Percentiles rank a stretch among this genome's conserved stretches.
Evolutionary conservation across 495 filamentous ascomycete species (phyloP).

Genomic region (Penicillium herquei): DNA sequence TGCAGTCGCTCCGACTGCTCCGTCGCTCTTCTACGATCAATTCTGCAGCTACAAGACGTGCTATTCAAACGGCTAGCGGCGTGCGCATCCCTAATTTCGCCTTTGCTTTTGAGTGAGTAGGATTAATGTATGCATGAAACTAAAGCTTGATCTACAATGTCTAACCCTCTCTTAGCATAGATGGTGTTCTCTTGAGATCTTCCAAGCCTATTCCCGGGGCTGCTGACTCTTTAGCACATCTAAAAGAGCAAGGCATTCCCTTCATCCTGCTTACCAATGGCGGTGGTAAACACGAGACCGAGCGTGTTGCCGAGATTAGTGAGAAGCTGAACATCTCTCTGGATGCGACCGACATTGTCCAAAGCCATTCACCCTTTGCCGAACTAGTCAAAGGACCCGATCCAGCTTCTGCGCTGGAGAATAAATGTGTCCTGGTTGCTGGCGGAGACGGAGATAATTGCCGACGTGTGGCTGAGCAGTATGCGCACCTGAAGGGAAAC

Average conservation of each 20-base stretch:
- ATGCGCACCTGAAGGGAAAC: constrained; percentile 4
- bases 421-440: constrained; percentile 76
- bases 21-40: constrained; percentile 19
- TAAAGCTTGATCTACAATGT: background rate
- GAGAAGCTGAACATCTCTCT: constrained; percentile 58
- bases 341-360: constrained; percentile 66
- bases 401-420: constrained; percentile 44
- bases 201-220: constrained; percentile 79
- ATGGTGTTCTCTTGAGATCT: constrained; percentile 91
- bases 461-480: constrained; percentile 68
- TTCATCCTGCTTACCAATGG: constrained; percentile 90
- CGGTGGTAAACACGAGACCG: constrained; percentile 73
- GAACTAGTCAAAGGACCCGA: constrained; percentile 46
- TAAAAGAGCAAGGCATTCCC: constrained; percentile 69
- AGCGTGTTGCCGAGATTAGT: constrained; percentile 69
- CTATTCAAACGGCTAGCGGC: constrained; percentile 33
- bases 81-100: constrained; percentile 60
- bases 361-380: constrained; percentile 81
- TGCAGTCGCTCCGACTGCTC: constrained; percentile 32
- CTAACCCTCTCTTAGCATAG: constrained; percentile 60
- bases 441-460: constrained; percentile 79
- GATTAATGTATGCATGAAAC: constrained; percentile 15
- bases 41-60: constrained; percentile 19
- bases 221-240: constrained; percentile 64
- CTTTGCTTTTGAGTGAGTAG: constrained; percentile 80